Evolutionary conservation across 805 yeast species (phyloP).

Genomic region (Candida arabinofermentans): DNA sequence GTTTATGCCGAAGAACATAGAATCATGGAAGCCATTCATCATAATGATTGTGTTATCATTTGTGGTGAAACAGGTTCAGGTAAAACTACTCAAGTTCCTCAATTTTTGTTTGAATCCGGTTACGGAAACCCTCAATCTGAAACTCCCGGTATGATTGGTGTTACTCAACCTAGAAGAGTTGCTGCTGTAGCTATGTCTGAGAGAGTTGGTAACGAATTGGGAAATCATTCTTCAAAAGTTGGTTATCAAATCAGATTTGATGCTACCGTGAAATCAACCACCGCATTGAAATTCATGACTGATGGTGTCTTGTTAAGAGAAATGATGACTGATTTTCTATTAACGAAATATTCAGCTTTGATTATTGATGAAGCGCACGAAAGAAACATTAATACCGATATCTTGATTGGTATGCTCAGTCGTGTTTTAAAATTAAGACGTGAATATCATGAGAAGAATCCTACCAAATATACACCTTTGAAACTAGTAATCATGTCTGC

Average conservation of each 20-base stretch:
- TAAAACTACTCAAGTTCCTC: conserved; percentile 97
- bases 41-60: conserved; percentile 82
- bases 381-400: conserved; percentile 93
- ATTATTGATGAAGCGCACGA: conserved; percentile 98
- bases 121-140: conserved; percentile 61
- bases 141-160: conserved; percentile 91
- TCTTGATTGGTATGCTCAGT: conserved; percentile 89
- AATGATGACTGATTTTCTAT: conserved; percentile 81
- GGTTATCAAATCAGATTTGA: conserved; percentile 85
- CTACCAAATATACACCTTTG: conserved; percentile 51
- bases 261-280: conserved; percentile 55
- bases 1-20: conserved; percentile 87
- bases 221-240: conserved; percentile 64
- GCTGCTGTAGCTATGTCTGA: conserved; percentile 91
- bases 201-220: conserved; percentile 73
- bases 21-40: conserved; percentile 93
- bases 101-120: conserved; percentile 89
- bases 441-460: conserved; percentile 44
- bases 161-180: conserved; percentile 93
- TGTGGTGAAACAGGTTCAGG: conserved; percentile 99
- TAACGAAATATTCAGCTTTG: conserved; percentile 78
- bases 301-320: conserved; percentile 93
- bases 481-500: conserved; percentile 96
- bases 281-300: conserved; percentile 85
- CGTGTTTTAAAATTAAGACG: conserved; percentile 75